phyloP scores from a whole-genome alignment of 2,329 filamentous ascomycete species.

The Fusarium tjaetaba region DNA sequence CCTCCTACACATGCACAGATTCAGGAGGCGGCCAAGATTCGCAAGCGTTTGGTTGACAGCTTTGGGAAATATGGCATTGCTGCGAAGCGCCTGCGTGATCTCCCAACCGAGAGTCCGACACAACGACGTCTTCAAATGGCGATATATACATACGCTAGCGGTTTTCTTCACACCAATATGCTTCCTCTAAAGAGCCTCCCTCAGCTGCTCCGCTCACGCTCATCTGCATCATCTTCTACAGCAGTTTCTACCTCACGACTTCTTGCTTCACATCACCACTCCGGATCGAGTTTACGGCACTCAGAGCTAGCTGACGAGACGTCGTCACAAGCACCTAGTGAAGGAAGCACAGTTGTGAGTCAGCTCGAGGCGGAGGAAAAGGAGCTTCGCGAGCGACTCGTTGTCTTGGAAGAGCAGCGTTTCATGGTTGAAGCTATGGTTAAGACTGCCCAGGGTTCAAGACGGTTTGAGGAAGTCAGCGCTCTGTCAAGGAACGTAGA shows the following conservation, averaged over 20 bases:
- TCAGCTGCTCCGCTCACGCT: constrained; percentile 65
- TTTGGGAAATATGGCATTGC: constrained; percentile 89
- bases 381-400: constrained; percentile 78
- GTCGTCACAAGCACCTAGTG: constrained; percentile 56
- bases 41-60: constrained; percentile 88
- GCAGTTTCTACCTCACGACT: constrained; percentile 45
- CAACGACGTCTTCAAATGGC: constrained; percentile 82
- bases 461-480: constrained; percentile 87
- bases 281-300: constrained; percentile 55
- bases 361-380: constrained; percentile 84
- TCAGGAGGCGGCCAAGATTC: constrained; percentile 85
- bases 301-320: constrained; percentile 60
- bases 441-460: constrained; percentile 75
- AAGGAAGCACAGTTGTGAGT: constrained; percentile 64
- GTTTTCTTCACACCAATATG: constrained; percentile 91
- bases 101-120: constrained; percentile 76
- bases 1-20: constrained; percentile 73
- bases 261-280: constrained; percentile 48
- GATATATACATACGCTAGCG: constrained; percentile 82
- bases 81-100: constrained; percentile 81
- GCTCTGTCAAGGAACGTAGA: constrained; percentile 83
- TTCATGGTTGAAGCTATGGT: constrained; percentile 92
- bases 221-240: constrained; percentile 47
- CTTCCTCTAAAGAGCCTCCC: constrained; percentile 82
- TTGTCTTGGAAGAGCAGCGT: constrained; percentile 89